Evolutionary conservation across 768 basidiomycete genomes (phyloP).

Genomic region (Cystobasidium tubakii): DNA sequence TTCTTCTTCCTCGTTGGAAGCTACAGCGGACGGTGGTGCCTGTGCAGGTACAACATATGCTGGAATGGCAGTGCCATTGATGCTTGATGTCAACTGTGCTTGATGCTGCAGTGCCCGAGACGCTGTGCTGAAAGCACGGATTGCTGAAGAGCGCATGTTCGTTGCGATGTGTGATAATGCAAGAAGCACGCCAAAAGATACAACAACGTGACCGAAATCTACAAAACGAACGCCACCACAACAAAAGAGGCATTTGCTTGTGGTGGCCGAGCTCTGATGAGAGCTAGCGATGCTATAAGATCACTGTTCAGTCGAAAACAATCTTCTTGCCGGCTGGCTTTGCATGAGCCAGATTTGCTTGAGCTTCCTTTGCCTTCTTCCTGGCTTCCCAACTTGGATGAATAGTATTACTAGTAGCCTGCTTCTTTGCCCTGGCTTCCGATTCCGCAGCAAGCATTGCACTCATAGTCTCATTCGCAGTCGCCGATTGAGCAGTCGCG

Average conservation of each 20-base stretch:
- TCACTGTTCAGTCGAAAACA: slow-evolving; percentile 50
- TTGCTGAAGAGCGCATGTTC: not conserved
- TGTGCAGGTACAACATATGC: not conserved
- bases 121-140: not conserved
- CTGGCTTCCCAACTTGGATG: slow-evolving; percentile 99
- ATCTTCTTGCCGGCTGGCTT: slow-evolving; percentile 82
- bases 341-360: slow-evolving; percentile 55
- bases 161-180: not conserved
- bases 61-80: not conserved
- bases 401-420: slow-evolving; percentile 52
- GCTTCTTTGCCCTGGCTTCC: slow-evolving; percentile 31
- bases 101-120: not conserved
- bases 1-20: slow-evolving; percentile 5
- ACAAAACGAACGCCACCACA: slow-evolving; percentile 2
- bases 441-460: slow-evolving; percentile 18
- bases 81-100: not conserved
- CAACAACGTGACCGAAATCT: not conserved
- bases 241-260: not conserved
- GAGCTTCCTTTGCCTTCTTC: slow-evolving; percentile 60
- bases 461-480: not conserved
- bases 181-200: not conserved
- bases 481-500: not conserved
- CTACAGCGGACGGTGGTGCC: not conserved
- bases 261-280: too few species aligned
- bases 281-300: not conserved